Base-by-base conservation (phyloP, 2,329 filamentous ascomycete species). In the Phaeosphaeriaceae sp. region DNA sequence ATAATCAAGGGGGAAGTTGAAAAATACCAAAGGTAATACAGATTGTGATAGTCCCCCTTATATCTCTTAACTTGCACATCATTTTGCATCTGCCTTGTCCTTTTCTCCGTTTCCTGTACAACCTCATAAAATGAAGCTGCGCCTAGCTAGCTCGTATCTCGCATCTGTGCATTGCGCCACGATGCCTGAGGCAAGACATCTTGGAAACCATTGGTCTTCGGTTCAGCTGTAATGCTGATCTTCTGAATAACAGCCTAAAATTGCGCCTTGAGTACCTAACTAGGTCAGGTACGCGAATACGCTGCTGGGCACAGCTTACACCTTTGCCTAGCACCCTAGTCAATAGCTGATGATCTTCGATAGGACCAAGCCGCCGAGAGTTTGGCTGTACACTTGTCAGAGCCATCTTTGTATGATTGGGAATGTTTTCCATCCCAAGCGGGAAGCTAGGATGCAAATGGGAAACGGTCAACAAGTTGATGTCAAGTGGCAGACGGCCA, bases 111-210 rank as follows among this genome's bases (percentile, higher is more conserved):
- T 15, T 36, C 30, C 39, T 36, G 6, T n/a, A 29, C 15, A 15
- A 16, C 18, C 13, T 37, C 42, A 16, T 13, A 28, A 29, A 15
- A 36, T 36, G 21, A 44, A 44, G 32, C 33, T 44, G 32, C 29
- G 30, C 38, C 34, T 35, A 3, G 12, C 18, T 6, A 29, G 21
- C 42, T 44, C 42, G 42, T 44, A 44, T 36, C n/a, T 36, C 42
- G 42, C 42, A 21, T 44, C 29, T 4, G 29, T 37, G 20, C n/a
- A 30, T 6, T 16, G 42, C 42, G 26, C 28, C 42, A 35, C 23
- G 13, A 16, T 36, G 20, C 32, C 15, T 29, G 32, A 4, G 32
- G 21, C 33, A 20, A 15, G 21, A 26, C 18, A 9, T 18, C 23
- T 6, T 23, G 3, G 21, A 37, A n/a, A 21, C 5, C 13, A 29